A percentile compares a stretch with the other conserved stretches of the same genome.
phyloP scores from a whole-genome alignment of 2,329 filamentous ascomycete species.

The Pseudogymnoascus sp. region DNA sequence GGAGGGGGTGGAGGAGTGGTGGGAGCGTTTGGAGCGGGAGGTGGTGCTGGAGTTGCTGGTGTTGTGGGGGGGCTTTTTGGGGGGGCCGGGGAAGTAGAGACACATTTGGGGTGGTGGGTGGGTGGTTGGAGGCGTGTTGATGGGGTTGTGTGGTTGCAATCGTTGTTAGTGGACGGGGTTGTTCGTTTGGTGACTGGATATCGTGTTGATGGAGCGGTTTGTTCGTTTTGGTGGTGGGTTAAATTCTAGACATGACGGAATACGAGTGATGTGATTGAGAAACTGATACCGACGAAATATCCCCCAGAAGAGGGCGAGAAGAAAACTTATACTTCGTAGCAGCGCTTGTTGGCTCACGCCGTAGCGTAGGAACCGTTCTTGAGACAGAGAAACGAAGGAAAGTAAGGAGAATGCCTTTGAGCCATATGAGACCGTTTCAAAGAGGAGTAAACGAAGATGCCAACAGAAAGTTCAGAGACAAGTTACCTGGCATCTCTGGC shows the following conservation, averaged over 20 bases:
- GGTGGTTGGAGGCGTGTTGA: neutral
- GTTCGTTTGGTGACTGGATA: neutral
- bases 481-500: neutral
- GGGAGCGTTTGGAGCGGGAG: neutral
- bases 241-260: neutral
- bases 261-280: neutral
- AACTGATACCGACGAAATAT: neutral
- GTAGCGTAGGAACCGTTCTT: neutral
- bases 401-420: slow-evolving; percentile 2
- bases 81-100: neutral
- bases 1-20: neutral
- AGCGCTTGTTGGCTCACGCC: neutral
- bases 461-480: neutral
- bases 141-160: neutral
- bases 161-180: neutral
- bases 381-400: slow-evolving; percentile 1
- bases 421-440: neutral
- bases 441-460: neutral
- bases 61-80: neutral
- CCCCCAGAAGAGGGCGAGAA: neutral
- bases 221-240: neutral
- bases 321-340: neutral
- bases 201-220: neutral
- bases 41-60: neutral
- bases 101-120: neutral